Base-by-base conservation (phyloP, 805 yeast species). In the Priceomyces medius region DNA sequence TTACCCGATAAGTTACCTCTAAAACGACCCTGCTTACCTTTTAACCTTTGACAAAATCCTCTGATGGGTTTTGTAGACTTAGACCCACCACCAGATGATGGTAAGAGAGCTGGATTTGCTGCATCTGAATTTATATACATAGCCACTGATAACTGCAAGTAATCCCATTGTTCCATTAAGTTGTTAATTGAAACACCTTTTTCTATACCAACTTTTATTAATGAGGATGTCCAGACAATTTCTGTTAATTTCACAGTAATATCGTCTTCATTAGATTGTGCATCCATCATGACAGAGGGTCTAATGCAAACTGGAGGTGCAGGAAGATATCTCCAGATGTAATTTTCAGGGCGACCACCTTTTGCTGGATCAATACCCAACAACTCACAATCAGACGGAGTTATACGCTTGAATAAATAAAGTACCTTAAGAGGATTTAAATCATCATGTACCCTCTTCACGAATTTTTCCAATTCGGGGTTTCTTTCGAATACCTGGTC, bases 271-370 rank as follows among this genome's bases (percentile, higher is more conserved):
- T 93, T 93, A 14, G 95, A 84, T 23, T 95, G 93, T 19, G 85
- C 80, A 59, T 87, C 89, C 90, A 88, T 88, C 71, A 82, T 74
- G 21, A 93, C 98, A 3, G 98, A 90, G 3, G 99, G 99, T 51
- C 99, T 80, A 42, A 93, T 93, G 74, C 99, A 93, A 14, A 95
- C 97, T 0, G 99, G 99, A 1, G 99, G 99, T 0, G 98, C 98
- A 0, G 99, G 99, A 41, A 93, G 75, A 59, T 90, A 93, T 58
- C 96, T 79, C 99, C 99, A 93, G 29, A 93, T 80, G 61, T 90
- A 93, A 76, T 85, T 88, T 65, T 91, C 98, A 4, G 98, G 99
- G 50, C 97, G 76, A 35, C 97, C 97, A 28, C 89, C 88, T 51
- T 81, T 78, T 3, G 87, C 76, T 1, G 97, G 79, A 56, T 93